A percentile compares a stretch with the other conserved stretches of the same genome.
phyloP scores from a whole-genome alignment of 1,284 basidiomycete genomes.

The Irpex rosettiformis region DNA sequence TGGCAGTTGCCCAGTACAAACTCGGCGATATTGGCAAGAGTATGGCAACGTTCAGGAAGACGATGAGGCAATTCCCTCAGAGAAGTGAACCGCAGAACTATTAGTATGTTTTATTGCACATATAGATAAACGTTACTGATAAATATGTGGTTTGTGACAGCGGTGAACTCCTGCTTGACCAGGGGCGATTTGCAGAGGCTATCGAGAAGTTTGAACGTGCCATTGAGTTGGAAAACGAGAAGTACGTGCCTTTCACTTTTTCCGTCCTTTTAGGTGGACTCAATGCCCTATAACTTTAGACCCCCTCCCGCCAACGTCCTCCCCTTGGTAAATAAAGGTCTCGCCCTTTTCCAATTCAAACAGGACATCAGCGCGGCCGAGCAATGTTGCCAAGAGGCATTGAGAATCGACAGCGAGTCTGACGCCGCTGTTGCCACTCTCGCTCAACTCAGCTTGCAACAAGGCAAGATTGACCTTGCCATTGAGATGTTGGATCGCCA shows the following conservation, averaged over 20 bases:
- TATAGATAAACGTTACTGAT: not conserved
- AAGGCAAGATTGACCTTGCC: slow-evolving; percentile 86
- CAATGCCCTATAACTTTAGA: slow-evolving; percentile 26
- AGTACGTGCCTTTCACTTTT: slow-evolving; percentile 39
- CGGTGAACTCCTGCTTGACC: slow-evolving; percentile 94
- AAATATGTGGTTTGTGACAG: slow-evolving; percentile 38
- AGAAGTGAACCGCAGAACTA: slow-evolving; percentile 89
- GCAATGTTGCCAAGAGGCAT: slow-evolving; percentile 82
- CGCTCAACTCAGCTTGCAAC: slow-evolving; percentile 91
- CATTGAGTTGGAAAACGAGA: slow-evolving; percentile 82
- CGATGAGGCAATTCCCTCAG: slow-evolving; percentile 78
- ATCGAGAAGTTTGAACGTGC: slow-evolving; percentile 95
- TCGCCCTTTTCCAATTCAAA: slow-evolving; percentile 95
- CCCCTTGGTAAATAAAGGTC: slow-evolving; percentile 95
- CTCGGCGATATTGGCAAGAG: slow-evolving; percentile 72
- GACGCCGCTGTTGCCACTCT: slow-evolving; percentile 96
- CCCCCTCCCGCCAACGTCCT: slow-evolving; percentile 77
- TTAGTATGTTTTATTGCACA: slow-evolving; percentile 56
- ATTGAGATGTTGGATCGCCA: slow-evolving; percentile 87
- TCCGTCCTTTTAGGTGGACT: not conserved
- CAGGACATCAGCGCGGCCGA: slow-evolving; percentile 87
- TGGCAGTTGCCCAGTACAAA: slow-evolving; percentile 98
- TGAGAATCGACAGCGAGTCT: slow-evolving; percentile 88
- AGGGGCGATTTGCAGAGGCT: slow-evolving; percentile 86
- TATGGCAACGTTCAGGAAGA: slow-evolving; percentile 87